Evolutionary conservation across 2,329 filamentous ascomycete species (phyloP), one percentile per base, ranked within the genome.

Genomic region (Pestalotiopsis sp.): DNA sequence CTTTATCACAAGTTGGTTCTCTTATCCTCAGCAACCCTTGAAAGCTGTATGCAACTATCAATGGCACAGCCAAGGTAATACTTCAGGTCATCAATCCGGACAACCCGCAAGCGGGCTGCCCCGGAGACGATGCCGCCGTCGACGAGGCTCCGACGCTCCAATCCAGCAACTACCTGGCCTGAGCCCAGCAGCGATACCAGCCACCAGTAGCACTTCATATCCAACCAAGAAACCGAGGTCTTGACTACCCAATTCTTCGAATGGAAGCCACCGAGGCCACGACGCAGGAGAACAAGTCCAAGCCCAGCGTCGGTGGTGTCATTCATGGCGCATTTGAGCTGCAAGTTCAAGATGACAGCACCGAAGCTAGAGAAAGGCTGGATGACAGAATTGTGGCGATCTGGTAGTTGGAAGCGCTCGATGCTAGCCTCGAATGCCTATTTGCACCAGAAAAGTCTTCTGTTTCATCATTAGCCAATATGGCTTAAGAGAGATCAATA

Each of bases 201-300:
- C 4, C 72, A 73, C 66, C 65, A 70, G 57, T 73, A 73, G 72
- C 68, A 68, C 67, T 75, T 68, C 69, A 66, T 72, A 17, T 25
- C 20, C 13, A 62, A 70, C 6, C 72, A 75, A 49, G 62, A 67
- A 25, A 66, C 71, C n/a, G 70, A 72, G 57, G 71, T 73, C 2
- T 59, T 72, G 13, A 66, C 73, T 6, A 70, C 74, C 7, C 57
- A 67, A n/a, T 64, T 75, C 6, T 75, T 74, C 65, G 73, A 74
- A 65, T 62, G 14, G 73, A 75, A 52, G 40, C 40, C 40, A 2
- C 17, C 40, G 40, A 20, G 23, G 23, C 20, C 40, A 12, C 40
- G 17, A 45, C 17, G 40, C 40, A 45, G 14, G 40, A 45, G 40
- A 45, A 45, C 40, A 45, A 45, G 40, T 17, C 40, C 40, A 12